phyloP scores from a whole-genome alignment of 2,329 filamentous ascomycete genomes.

The Helotiales sp. region DNA sequence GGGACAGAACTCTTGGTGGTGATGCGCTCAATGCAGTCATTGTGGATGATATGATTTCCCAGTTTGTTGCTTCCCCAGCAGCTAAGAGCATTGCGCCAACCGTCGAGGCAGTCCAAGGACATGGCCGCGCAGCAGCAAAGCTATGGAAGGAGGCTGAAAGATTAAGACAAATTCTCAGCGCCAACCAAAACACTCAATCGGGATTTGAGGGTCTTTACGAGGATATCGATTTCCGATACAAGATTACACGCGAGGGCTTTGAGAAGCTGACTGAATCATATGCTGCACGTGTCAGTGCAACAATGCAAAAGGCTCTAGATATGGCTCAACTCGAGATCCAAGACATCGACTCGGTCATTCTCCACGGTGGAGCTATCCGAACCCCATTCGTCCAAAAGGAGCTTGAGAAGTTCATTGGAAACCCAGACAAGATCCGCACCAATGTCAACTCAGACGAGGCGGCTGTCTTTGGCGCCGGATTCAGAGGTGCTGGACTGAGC shows the following conservation, averaged over 20 bases:
- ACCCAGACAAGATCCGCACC: constrained; percentile 78
- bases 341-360: constrained; percentile 87
- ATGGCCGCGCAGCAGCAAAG: constrained; percentile 86
- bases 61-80: constrained; percentile 74
- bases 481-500: constrained; percentile 89
- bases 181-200: constrained; percentile 80
- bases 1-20: constrained; percentile 88
- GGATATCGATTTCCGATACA: constrained; percentile 92
- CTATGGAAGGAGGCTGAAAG: constrained; percentile 92
- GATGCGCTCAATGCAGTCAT: constrained; percentile 88
- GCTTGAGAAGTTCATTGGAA: constrained; percentile 76
- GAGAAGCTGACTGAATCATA: constrained; percentile 76
- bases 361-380: constrained; percentile 87
- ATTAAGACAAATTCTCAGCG: constrained; percentile 86
- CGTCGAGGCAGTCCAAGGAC: constrained; percentile 66
- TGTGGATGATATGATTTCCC: constrained; percentile 82
- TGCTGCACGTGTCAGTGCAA: constrained; percentile 68
- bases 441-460: constrained; percentile 98
- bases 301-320: constrained; percentile 76
- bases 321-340: constrained; percentile 72
- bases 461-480: constrained; percentile 93
- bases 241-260: constrained; percentile 78
- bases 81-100: constrained; percentile 69
- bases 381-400: constrained; percentile 94
- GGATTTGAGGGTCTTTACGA: constrained; percentile 91